Percentiles rank a stretch among this genome's conserved stretches.
phyloP scores from a whole-genome alignment of 1,284 basidiomycete genomes.

The Tilletiopsis washingtonensis region DNA sequence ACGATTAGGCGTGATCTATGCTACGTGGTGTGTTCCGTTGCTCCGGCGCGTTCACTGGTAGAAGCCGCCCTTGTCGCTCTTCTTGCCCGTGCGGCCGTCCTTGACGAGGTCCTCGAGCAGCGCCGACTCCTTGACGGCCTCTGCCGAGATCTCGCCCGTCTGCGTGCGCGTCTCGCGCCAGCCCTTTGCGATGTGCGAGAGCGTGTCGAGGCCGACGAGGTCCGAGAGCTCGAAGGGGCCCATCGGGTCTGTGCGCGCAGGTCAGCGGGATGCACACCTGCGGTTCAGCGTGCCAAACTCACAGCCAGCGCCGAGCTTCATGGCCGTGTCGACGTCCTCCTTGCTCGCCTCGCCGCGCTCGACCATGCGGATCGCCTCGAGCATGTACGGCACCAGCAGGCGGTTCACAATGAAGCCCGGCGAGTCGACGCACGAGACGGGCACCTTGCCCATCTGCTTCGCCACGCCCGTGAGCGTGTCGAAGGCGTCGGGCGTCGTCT shows the following conservation, averaged over 20 bases:
- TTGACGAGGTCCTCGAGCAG: slow-evolving; percentile 53
- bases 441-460: slow-evolving; percentile 53
- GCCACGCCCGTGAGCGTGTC: slow-evolving; percentile 52
- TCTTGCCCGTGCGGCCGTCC: slow-evolving; percentile 54
- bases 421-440: slow-evolving; percentile 54
- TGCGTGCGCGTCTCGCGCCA: slow-evolving; percentile 53
- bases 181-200: slow-evolving; percentile 52
- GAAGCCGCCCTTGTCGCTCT: slow-evolving; percentile 52
- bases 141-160: slow-evolving; percentile 49
- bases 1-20: too few relatives aligned
- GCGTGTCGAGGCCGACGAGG: slow-evolving; percentile 54
- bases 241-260: slow-evolving; percentile 37
- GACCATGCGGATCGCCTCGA: slow-evolving; percentile 56
- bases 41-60: too few relatives aligned
- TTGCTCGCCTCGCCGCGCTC: slow-evolving; percentile 56
- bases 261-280: neutral
- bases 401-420: slow-evolving; percentile 55
- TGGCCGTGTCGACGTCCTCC: slow-evolving; percentile 57
- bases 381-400: slow-evolving; percentile 54
- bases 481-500: slow-evolving; percentile 52
- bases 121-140: slow-evolving; percentile 51
- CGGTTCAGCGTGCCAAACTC: slow-evolving; percentile 12
- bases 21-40: too few relatives aligned
- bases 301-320: slow-evolving; percentile 57
- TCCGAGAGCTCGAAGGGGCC: slow-evolving; percentile 56